Evolutionary conservation across 2,329 filamentous ascomycete genomes (phyloP).

Genomic region (Claviceps humidiphila): DNA sequence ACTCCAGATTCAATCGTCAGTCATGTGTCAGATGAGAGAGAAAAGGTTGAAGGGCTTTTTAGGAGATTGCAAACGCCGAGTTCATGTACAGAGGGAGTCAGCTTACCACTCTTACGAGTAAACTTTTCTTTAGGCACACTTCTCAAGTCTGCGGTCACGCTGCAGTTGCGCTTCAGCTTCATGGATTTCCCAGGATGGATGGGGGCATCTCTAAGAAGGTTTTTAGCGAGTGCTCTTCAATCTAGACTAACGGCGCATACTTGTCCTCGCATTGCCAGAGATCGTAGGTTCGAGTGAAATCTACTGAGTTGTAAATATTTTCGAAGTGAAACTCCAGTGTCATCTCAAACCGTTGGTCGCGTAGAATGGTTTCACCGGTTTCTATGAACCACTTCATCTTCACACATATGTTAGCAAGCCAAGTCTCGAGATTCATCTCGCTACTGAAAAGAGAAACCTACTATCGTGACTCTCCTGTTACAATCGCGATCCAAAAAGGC

Average conservation of each 20-base stretch:
- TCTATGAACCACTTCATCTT: slow-evolving; percentile 3
- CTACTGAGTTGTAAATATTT: not conserved
- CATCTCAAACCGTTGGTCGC: not conserved
- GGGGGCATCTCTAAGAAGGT: not conserved
- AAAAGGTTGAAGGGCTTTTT: not conserved
- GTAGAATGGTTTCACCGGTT: not conserved
- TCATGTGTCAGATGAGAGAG: not conserved
- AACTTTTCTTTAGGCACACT: not conserved
- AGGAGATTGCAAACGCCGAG: not conserved
- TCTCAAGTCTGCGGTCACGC: not conserved
- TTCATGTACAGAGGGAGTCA: not conserved
- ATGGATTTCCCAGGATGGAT: not conserved
- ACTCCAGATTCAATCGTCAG: not conserved
- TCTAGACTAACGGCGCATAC: not conserved
- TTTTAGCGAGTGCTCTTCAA: not conserved
- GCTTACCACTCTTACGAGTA: not conserved
- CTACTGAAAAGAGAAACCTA: not conserved
- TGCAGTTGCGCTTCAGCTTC: not conserved
- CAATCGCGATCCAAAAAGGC: not conserved
- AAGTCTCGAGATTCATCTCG: not conserved
- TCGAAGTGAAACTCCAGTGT: not conserved
- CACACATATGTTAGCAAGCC: not conserved
- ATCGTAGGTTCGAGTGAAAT: not conserved
- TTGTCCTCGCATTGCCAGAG: slow-evolving; percentile 2
- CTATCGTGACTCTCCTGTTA: not conserved